Percentiles rank a stretch among this genome's conserved stretches.
Evolutionary conservation across 352 stramenopile species (phyloP).

Genomic region (Thraustochytrium striatum): DNA sequence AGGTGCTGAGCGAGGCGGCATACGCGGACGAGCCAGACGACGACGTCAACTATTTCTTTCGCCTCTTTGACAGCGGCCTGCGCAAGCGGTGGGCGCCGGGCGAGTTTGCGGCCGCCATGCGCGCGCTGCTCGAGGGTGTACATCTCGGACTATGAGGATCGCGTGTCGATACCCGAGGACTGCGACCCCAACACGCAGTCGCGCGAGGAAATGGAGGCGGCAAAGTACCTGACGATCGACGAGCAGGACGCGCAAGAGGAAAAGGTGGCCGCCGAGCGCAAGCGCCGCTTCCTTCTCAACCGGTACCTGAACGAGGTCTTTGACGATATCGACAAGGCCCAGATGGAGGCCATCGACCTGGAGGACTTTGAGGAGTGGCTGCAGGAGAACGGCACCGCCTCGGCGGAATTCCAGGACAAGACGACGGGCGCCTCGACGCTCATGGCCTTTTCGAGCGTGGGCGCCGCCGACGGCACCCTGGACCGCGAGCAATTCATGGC

Average conservation of each 20-base stretch:
- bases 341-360: slow-evolving; percentile 5
- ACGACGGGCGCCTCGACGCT: background rate
- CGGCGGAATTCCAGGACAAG: background rate
- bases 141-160: slow-evolving; percentile 36
- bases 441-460: background rate
- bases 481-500: slow-evolving; percentile 38
- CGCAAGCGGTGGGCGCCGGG: background rate
- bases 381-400: background rate
- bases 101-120: slow-evolving; percentile 36
- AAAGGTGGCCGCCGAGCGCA: background rate
- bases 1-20: background rate
- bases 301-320: slow-evolving; percentile 24
- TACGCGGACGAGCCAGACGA: background rate
- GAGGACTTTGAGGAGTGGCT: slow-evolving; percentile 34
- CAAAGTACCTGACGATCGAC: background rate
- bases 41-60: slow-evolving; percentile 34
- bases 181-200: slow-evolving; percentile 11
- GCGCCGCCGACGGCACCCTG: background rate
- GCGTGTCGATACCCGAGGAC: background rate
- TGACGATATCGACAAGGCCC: slow-evolving; percentile 34
- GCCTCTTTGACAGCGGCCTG: slow-evolving; percentile 2
- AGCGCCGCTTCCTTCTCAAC: background rate
- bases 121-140: slow-evolving; percentile 16
- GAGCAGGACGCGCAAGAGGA: slow-evolving; percentile 5
- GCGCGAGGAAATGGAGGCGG: background rate